Evolutionary conservation across 441 rosid genomes (phyloP).

Genomic region (Eutrema salsugineum): DNA sequence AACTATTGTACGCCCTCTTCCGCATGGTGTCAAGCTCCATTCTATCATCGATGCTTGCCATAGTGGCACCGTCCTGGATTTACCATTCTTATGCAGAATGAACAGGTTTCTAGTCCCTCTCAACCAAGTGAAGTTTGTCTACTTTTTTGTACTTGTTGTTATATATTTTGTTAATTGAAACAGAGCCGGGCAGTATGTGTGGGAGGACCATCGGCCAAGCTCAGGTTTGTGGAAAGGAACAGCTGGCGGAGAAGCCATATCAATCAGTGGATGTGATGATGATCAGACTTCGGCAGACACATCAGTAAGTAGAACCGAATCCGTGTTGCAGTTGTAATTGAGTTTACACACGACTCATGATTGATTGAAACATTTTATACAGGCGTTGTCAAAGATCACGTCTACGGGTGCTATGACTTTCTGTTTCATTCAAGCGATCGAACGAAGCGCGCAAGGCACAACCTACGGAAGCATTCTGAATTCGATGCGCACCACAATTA

Average conservation of each 20-base stretch:
- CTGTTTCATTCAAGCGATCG: constrained; percentile 92
- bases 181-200: constrained; percentile 67
- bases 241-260: constrained; percentile 82
- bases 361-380: constrained; percentile 11
- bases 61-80: constrained; percentile 84
- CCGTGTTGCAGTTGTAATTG: not conserved
- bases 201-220: constrained; percentile 96
- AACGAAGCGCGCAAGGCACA: constrained; percentile 53
- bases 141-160: not conserved
- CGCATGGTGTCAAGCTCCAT: constrained; percentile 73
- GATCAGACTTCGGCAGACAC: constrained; percentile 91
- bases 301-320: constrained; percentile 49
- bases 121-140: not conserved
- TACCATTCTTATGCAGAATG: constrained; percentile 78
- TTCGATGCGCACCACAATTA: constrained; percentile 74
- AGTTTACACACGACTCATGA: constrained; percentile 3
- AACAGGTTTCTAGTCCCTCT: constrained; percentile 44
- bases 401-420: constrained; percentile 96
- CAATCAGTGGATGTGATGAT: constrained; percentile 91
- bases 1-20: constrained; percentile 66
- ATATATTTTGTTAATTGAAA: not conserved
- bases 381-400: constrained; percentile 85
- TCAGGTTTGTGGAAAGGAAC: constrained; percentile 90
- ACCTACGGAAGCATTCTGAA: constrained; percentile 84
- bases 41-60: constrained; percentile 83